Percentiles rank a stretch among this genome's conserved stretches.
Conservation (phyloP, 805 yeast species). For the Spathaspora passalidarum region DNA sequence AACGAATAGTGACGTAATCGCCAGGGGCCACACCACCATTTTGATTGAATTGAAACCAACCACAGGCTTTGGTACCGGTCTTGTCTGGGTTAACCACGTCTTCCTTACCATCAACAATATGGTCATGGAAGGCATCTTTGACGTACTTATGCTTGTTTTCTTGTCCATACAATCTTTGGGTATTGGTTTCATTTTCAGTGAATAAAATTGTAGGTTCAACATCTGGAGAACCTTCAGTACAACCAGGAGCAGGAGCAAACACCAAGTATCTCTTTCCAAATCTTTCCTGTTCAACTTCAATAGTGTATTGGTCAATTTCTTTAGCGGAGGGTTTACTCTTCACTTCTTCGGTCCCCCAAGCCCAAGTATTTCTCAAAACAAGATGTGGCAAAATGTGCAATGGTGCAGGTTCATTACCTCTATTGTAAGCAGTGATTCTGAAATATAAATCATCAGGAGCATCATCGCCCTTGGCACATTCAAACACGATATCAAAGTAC, state of each 20-base stretch:
- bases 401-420: constrained; percentile 83
- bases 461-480: constrained; percentile 81
- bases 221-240: constrained; percentile 54
- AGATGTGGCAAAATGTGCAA: constrained; percentile 83
- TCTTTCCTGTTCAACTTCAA: constrained; percentile 63
- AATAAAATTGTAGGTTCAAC: constrained; percentile 74
- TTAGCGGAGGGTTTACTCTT: constrained; percentile 47
- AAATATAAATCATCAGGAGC: constrained; percentile 79
- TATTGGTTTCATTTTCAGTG: constrained; percentile 88
- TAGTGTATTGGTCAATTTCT: constrained; percentile 39
- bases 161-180: constrained; percentile 60
- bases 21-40: constrained; percentile 81
- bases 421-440: constrained; percentile 82
- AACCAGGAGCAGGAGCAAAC: constrained; percentile 85
- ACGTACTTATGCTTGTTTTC: constrained; percentile 56
- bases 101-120: constrained; percentile 57
- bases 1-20: constrained; percentile 81
- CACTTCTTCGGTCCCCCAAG: constrained; percentile 70
- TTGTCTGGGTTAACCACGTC: constrained; percentile 67
- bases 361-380: constrained; percentile 86
- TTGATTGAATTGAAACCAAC: constrained; percentile 76
- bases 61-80: constrained; percentile 80
- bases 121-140: constrained; percentile 92
- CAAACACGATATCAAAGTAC: constrained; percentile 85
- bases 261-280: constrained; percentile 63